Evolutionary conservation across 805 yeast species (phyloP), one percentile per base, ranked within the genome.

Genomic region (Starmerella powellii): DNA sequence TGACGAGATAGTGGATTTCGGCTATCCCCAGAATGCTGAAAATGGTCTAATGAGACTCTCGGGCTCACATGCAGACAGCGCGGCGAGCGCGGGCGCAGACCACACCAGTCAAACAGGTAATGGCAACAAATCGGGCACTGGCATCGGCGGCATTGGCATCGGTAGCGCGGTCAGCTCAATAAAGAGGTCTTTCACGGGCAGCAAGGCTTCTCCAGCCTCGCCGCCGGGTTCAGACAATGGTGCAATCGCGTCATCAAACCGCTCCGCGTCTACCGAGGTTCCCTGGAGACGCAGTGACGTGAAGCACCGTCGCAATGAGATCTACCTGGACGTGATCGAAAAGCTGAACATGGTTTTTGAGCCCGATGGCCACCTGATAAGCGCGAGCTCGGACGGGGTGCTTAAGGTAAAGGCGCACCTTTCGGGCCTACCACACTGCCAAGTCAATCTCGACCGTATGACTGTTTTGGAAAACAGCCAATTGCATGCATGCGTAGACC

Each of bases 401-500:
- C 75, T 87, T 35, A 67, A 71, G 38, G 70, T 84, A 70, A 76
- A 78, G 38, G 66, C 88, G 0, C 83, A 76, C 33, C 61, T 87
- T 11, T 70, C 82, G 0, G 95, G 95, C 3, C 74, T 76, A 72
- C 95, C 96, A 0, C 70, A 71, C 19, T 87, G 95, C 58, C 73
- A 76, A 37, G 78, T 87, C 57, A 94, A 88, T 0, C 67, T 88
- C 37, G 75, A 77, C 47, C 86, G 80, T 47, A 62, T 70, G 13
- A 29, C 40, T 2, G 43, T 44, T 27, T 62, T 86, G 10, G 83
- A 80, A 51, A 93, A 85, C 58, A 77, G 82, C 52, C 83, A 80
- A 49, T 80, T 85, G 61, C 95, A 85, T 60, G 88, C 83, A 53
- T 82, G 94, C 60, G 95, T 85, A 20, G 75, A 78, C 47, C 65